Base-by-base conservation (phyloP, 192 early-diverging fungal species). In the Funneliformis mosseae region DNA sequence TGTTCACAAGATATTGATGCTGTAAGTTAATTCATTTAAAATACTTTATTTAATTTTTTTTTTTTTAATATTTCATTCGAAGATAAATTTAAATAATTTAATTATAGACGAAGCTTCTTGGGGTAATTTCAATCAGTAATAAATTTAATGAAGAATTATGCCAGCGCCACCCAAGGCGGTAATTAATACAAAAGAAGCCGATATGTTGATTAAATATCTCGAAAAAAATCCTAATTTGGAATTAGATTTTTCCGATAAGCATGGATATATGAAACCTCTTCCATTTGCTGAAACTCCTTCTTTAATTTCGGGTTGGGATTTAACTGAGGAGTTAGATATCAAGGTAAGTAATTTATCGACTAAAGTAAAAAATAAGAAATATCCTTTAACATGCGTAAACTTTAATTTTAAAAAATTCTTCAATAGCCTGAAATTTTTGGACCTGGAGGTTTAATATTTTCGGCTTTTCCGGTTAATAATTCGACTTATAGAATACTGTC, bases 381-480 rank as follows among this genome's bases (percentile, higher is more conserved):
- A 18, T 8, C 21, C 4, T 9, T 59, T 64, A n/a, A n/a, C n/a
- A n/a, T n/a, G n/a, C 25, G 23, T 25, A 23, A 64, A 64, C 10
- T 23, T 64, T 7, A n/a, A 25, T 25, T 25, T 25, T 64, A 25
- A 64, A 23, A 27, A 64, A 23, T 6, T 25, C 3, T 33, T 33
- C 0, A 2, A 91, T 78, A 59, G 55, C 88, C 88, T 28, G 83
- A 89, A 74, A 64, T 91, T 83, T 82, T 76, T 61, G 90, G 84
- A 72, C 80, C 86, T 38, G 90, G 90, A 71, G 87, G 87, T n/a
- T 78, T 72, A 67, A 85, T 91, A 11, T 88, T 88, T 60, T 91
- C 90, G 18, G 81, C 85, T 45, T 72, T 85, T 25, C 90, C 90
- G 33, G 39, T 25, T 81, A 10, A 61, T 81, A 9, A 68, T 83